Percentiles rank a stretch among this genome's conserved stretches.
Conservation (phyloP, 2,329 filamentous ascomycete species). For the Camillea tinctor region DNA sequence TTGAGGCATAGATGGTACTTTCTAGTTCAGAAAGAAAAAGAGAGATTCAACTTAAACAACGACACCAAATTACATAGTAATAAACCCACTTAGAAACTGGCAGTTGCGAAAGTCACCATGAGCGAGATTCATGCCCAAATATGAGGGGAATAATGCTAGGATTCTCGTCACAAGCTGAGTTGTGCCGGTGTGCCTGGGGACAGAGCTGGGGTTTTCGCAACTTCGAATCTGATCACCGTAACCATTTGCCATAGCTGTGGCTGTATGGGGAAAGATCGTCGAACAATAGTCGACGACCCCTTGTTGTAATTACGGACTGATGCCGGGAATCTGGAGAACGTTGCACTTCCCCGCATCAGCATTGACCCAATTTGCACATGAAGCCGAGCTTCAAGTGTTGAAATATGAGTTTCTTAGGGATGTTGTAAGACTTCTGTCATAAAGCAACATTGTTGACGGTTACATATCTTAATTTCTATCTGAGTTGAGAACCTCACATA, state of each 20-base stretch:
- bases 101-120: no score
- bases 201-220: no score
- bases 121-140: no score
- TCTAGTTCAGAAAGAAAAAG: no score
- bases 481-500: background rate
- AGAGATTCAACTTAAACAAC: no score
- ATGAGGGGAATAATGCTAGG: no score
- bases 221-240: background rate
- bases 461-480: background rate
- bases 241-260: background rate
- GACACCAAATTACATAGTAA: no score
- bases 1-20: no score
- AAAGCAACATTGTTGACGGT: background rate
- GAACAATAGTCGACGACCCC: background rate
- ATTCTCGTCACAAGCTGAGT: no score
- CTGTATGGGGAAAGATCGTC: background rate
- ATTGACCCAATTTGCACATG: background rate
- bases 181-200: no score
- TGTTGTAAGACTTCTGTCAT: background rate
- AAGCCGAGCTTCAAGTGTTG: background rate
- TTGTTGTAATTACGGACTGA: background rate
- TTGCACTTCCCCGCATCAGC: background rate
- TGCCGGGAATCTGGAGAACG: background rate
- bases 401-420: background rate
- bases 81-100: no score